Conservation (phyloP, 2,329 filamentous ascomycete species). For the Tothia fuscella region DNA sequence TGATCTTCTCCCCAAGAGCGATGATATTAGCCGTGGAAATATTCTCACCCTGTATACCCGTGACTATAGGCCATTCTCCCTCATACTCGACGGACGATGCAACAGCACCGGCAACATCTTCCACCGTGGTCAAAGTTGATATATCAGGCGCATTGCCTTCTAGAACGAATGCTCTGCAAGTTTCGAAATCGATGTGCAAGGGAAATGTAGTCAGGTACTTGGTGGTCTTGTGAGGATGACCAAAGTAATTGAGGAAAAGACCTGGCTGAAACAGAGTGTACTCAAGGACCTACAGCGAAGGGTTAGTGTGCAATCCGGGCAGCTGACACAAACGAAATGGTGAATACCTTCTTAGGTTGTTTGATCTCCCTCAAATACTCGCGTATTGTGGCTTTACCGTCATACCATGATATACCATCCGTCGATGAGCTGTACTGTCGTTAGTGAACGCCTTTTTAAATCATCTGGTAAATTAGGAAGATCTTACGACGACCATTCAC, state of each 20-base stretch:
- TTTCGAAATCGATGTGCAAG: slow-evolving; percentile 27
- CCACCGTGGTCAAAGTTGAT: slow-evolving; percentile 33
- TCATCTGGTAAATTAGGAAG: no score
- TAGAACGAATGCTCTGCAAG: slow-evolving; percentile 31
- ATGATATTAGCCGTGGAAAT: slow-evolving; percentile 28
- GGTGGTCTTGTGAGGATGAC: slow-evolving; percentile 35
- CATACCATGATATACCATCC: slow-evolving; percentile 39
- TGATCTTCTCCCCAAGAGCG: slow-evolving; percentile 28
- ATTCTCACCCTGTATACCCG: slow-evolving; percentile 31
- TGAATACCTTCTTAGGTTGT: slow-evolving; percentile 29
- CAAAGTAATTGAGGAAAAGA: slow-evolving; percentile 44
- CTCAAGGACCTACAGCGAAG: slow-evolving; percentile 39
- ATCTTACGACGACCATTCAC: no score
- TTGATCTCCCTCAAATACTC: slow-evolving; percentile 42
- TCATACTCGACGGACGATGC: slow-evolving; percentile 32
- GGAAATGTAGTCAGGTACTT: slow-evolving; percentile 33
- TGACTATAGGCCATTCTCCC: slow-evolving; percentile 30
- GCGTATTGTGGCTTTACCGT: slow-evolving; percentile 37
- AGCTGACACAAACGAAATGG: no score
- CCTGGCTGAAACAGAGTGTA: slow-evolving; percentile 46
- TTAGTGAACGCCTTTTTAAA: no score
- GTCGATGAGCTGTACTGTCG: no score
- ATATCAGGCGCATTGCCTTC: slow-evolving; percentile 30
- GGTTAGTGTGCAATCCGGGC: no score
- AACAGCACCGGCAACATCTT: slow-evolving; percentile 32